Base-by-base conservation (phyloP, 2,329 filamentous ascomycete genomes). In the Conoideocrella luteorostrata region DNA sequence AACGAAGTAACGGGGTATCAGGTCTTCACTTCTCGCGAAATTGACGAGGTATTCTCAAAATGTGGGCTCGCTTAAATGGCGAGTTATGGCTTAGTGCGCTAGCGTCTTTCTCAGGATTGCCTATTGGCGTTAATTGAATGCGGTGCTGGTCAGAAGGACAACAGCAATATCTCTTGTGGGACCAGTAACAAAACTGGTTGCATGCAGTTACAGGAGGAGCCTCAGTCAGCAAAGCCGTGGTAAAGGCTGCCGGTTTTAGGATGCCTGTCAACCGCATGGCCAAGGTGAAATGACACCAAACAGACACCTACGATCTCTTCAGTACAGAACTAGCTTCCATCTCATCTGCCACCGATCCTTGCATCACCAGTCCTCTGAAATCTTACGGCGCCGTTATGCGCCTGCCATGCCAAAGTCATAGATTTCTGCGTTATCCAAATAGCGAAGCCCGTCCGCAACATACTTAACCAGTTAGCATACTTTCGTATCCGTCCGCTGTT, bases 21-120 rank as follows among this genome's bases (percentile, higher is more conserved):
- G 45, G 51, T 50, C 52, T 56, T 52, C 50, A 44, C 52, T 41
- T 36, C 21, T 46, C 49, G 47, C 48, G 50, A 53, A 56, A 59
- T 58, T 58, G 53, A 45, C 49, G 41, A 26, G 40, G 49, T 47
- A 45, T 32, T 49, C 41, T 48, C 59, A 59, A 60, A 55, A 56
- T 70, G 70, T 72, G 70, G 61, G 65, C 60, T 63, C 61, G 60
- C 57, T 63, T 64, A 66, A 55, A 39, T 60, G 48, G 40, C 58
- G 49, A 28, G 44, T 54, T 52, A 12, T 28, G 56, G 57, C 52
- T 45, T 63, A 63, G 60, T 47, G 52, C 47, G 23, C 9, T 34
- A 12, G 18, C 9, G 21, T 39, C 29, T 26, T 43, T 47, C 46
- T 36, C 17, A 13, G 45, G 48, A 13, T 24, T 47, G 45, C 51